Percentiles rank a stretch among this genome's conserved stretches.
These are phyloP conservation scores for grape (Vitis vinifera) DNA, from an alignment of 164 flowering plant species.

Conservation along the genomic window DNA sequence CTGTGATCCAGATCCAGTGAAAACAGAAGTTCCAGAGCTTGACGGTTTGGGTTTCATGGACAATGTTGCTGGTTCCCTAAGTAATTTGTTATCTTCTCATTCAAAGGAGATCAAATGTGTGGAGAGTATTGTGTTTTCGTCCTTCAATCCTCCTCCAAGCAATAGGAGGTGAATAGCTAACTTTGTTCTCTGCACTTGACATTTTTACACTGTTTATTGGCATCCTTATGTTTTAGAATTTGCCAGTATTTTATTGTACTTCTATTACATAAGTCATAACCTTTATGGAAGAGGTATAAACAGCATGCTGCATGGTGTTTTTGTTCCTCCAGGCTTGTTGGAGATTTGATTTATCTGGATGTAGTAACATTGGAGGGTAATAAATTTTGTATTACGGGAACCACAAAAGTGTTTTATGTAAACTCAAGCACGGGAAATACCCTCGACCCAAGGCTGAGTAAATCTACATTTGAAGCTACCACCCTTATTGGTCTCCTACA, in stretches of 20 bases:
- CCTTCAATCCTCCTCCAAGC: slow-evolving; percentile 97
- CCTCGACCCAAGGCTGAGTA: slow-evolving; percentile 74
- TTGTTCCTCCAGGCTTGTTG: slow-evolving; percentile 71
- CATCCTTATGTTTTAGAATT: neutral
- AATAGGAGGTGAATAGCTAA: slow-evolving; percentile 62
- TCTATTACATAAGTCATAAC: neutral
- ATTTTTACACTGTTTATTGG: neutral
- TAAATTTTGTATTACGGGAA: slow-evolving; percentile 81
- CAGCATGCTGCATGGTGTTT: neutral
- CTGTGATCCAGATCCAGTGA: slow-evolving; percentile 44
- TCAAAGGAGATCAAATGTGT: slow-evolving; percentile 77
- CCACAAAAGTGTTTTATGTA: slow-evolving; percentile 75
- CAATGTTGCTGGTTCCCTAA: slow-evolving; percentile 69
- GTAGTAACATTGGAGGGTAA: slow-evolving; percentile 82
- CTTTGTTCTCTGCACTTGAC: neutral
- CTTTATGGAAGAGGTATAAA: neutral
- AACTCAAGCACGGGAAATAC: slow-evolving; percentile 74
- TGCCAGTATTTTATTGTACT: neutral
- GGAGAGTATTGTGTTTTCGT: slow-evolving; percentile 87
- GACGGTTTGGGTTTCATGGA: slow-evolving; percentile 96
- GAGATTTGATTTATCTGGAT: slow-evolving; percentile 95
- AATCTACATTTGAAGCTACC: slow-evolving; percentile 68
- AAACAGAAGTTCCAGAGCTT: slow-evolving; percentile 75
- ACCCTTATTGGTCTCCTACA: slow-evolving; percentile 90
- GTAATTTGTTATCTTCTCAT: slow-evolving; percentile 55